Conservation (phyloP, 208 protist species). For the Angomonas deanei region DNA sequence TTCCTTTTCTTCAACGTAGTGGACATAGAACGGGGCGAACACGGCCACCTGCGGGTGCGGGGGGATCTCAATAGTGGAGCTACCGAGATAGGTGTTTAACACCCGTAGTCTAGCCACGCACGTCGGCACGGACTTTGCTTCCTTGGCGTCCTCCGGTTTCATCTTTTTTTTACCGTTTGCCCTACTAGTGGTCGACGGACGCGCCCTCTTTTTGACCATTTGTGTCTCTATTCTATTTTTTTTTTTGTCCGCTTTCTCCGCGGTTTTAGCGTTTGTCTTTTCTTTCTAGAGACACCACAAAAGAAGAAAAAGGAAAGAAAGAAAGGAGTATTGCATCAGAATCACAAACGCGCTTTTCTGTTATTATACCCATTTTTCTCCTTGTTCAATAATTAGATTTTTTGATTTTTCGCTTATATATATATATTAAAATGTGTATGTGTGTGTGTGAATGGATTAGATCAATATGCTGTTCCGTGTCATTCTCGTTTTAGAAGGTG, state of each 20-base stretch:
- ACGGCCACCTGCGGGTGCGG: conserved; percentile 30
- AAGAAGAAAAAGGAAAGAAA: neutral
- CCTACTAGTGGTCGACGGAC: no score
- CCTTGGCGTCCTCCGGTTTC: neutral
- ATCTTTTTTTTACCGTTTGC: no score
- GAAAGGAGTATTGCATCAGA: neutral
- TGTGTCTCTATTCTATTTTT: neutral
- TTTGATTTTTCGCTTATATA: neutral
- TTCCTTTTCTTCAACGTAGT: conserved; percentile 5
- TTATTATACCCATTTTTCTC: no score
- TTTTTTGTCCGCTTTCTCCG: neutral
- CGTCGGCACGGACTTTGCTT: no score
- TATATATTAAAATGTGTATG: neutral
- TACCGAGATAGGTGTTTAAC: conserved; percentile 47
- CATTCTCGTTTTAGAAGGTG: neutral
- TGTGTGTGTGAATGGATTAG: neutral
- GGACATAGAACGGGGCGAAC: conserved; percentile 44
- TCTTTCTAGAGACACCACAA: neutral
- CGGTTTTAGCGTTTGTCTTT: neutral
- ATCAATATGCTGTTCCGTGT: neutral
- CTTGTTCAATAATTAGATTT: no score
- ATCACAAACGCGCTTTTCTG: neutral
- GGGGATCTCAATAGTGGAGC: conserved; percentile 52
- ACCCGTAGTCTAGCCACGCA: conserved; percentile 23
- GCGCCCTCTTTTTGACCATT: no score